Conservation (phyloP, 108 stramenopile species). For the Cyclostephanos invisitatus region DNA sequence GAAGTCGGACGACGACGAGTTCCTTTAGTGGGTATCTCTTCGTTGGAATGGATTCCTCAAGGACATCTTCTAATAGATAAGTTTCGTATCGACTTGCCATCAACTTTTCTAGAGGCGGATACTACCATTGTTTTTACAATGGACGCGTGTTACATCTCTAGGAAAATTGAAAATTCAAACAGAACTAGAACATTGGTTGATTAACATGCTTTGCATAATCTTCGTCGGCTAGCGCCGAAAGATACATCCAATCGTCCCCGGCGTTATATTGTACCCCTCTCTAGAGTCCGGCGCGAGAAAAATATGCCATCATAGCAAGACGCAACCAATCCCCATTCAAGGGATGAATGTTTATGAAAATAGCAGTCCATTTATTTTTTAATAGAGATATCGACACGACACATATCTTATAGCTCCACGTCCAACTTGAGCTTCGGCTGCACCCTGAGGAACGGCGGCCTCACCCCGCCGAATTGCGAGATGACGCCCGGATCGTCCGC, state of each 20-base stretch:
- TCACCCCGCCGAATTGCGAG: conserved; percentile 81
- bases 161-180: too few relatives aligned
- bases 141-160: too few relatives aligned
- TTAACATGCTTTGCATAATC: too few relatives aligned
- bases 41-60: too few relatives aligned
- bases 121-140: too few relatives aligned
- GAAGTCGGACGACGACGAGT: conserved; percentile 54
- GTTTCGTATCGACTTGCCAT: neutral
- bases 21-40: conserved; percentile 31
- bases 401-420: conserved; percentile 67
- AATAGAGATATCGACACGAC: neutral
- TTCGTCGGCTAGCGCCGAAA: too few relatives aligned
- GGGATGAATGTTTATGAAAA: neutral
- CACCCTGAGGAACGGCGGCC: conserved; percentile 84
- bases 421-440: conserved; percentile 88
- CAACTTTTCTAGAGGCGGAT: too few relatives aligned
- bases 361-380: neutral
- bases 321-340: too few relatives aligned
- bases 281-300: too few relatives aligned
- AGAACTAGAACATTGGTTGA: neutral
- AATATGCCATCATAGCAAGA: neutral
- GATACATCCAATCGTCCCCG: neutral
- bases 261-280: too few relatives aligned
- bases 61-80: too few relatives aligned
- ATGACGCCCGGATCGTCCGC: conserved; percentile 87